Percentiles rank a stretch among this genome's conserved stretches.
phyloP scores from a whole-genome alignment of 2,329 filamentous ascomycete species.

The Sarocladium brachiariae region DNA sequence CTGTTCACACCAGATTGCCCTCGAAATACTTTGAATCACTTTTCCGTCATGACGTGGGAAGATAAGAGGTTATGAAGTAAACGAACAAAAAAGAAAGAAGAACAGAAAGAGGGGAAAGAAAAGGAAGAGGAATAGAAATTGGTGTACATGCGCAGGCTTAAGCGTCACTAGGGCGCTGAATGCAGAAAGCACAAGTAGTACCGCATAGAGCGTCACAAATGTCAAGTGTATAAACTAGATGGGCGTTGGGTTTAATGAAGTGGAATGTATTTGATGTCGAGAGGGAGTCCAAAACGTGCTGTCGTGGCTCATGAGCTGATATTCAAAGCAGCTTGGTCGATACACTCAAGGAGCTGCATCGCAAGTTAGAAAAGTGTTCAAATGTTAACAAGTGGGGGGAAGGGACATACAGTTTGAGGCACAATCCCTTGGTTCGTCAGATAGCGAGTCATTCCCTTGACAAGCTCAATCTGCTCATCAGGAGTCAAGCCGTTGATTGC shows the following conservation, averaged over 20 bases:
- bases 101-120: not conserved
- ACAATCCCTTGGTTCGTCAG: conserved; percentile 55
- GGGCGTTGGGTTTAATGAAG: not conserved
- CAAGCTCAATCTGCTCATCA: conserved; percentile 83
- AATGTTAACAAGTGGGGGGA: not conserved
- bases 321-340: conserved; percentile 14
- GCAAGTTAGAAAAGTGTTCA: not conserved
- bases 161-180: not conserved
- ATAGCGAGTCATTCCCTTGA: conserved; percentile 58
- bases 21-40: not conserved
- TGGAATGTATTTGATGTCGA: not conserved
- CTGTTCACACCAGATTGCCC: no score
- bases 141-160: not conserved
- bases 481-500: conserved; percentile 82
- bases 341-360: conserved; percentile 16
- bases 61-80: no score
- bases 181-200: not conserved
- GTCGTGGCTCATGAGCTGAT: conserved; percentile 10
- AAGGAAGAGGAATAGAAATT: not conserved
- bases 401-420: conserved; percentile 23
- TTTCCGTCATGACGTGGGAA: conserved; percentile 10
- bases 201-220: not conserved
- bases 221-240: not conserved
- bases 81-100: not conserved
- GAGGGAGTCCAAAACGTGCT: not conserved